phyloP scores from a whole-genome alignment of 139 green algal species.

The Closterium sp. region DNA sequence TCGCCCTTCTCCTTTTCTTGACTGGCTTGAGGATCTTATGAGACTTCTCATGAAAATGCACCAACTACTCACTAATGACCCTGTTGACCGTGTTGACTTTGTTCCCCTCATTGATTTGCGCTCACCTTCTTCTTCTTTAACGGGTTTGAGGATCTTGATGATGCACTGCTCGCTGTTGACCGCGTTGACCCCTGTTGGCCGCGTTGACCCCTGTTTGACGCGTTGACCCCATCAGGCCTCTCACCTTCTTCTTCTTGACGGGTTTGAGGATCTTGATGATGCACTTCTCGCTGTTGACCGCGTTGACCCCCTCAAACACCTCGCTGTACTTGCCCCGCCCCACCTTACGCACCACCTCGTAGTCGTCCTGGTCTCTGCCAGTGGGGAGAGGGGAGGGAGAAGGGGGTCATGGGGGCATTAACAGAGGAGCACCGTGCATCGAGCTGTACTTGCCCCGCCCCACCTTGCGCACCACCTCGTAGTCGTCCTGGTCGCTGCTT shows the following conservation, averaged over 20 bases:
- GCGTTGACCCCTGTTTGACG: too few species aligned
- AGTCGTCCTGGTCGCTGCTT: constrained; percentile 76
- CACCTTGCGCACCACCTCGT: constrained; percentile 94
- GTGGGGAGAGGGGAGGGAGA: too few species aligned
- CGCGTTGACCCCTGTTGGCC: constrained; percentile 58
- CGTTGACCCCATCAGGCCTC: background rate
- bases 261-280: constrained; percentile 99
- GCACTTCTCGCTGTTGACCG: constrained; percentile 70
- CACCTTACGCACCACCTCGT: constrained; percentile 94
- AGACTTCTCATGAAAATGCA: too few species aligned
- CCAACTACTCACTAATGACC: too few species aligned
- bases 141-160: constrained; percentile 97
- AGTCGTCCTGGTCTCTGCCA: constrained; percentile 76
- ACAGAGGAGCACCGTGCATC: too few species aligned
- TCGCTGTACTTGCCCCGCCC: constrained; percentile 98
- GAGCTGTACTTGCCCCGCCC: constrained; percentile 94
- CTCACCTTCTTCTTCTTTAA: constrained; percentile 95
- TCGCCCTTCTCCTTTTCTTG: too few species aligned
- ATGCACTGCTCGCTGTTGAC: constrained; percentile 78
- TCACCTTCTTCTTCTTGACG: constrained; percentile 96
- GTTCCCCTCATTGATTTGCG: too few species aligned
- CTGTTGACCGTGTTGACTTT: too few species aligned
- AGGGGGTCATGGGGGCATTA: too few species aligned
- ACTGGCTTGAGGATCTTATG: too few species aligned
- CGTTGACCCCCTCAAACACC: constrained; percentile 95